Conservation (phyloP, 2,329 filamentous ascomycete genomes). For the Colletotrichum horii region DNA sequence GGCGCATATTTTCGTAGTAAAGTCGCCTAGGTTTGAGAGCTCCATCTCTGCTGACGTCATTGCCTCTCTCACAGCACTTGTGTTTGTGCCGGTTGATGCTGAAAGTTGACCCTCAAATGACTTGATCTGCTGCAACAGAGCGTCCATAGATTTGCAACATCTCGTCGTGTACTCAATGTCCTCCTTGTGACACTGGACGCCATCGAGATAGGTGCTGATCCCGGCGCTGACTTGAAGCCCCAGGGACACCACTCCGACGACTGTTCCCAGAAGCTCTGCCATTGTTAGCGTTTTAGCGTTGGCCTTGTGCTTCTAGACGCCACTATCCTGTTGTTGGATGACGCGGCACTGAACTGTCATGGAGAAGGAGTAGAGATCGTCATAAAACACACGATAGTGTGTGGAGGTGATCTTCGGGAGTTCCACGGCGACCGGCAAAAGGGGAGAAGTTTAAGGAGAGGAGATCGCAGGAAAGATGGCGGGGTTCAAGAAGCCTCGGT, state of each 20-base stretch:
- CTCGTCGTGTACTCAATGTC: background rate
- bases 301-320: no score
- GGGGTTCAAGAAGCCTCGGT: no score
- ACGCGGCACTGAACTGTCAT: no score
- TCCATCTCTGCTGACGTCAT: background rate
- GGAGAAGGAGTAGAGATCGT: no score
- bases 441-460: no score
- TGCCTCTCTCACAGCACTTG: background rate
- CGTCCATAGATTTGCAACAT: background rate
- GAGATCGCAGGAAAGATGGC: no score
- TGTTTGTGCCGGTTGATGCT: background rate
- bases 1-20: background rate
- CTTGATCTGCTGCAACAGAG: background rate
- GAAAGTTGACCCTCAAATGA: background rate
- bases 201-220: background rate
- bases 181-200: background rate
- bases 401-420: no score
- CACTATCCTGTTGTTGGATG: no score
- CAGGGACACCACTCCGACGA: background rate
- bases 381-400: no score
- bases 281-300: background rate
- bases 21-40: background rate
- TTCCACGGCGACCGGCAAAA: no score
- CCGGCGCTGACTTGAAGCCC: background rate
- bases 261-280: background rate